phyloP scores from a whole-genome alignment of 352 stramenopile species.

The Globisporangium abappressorium region DNA sequence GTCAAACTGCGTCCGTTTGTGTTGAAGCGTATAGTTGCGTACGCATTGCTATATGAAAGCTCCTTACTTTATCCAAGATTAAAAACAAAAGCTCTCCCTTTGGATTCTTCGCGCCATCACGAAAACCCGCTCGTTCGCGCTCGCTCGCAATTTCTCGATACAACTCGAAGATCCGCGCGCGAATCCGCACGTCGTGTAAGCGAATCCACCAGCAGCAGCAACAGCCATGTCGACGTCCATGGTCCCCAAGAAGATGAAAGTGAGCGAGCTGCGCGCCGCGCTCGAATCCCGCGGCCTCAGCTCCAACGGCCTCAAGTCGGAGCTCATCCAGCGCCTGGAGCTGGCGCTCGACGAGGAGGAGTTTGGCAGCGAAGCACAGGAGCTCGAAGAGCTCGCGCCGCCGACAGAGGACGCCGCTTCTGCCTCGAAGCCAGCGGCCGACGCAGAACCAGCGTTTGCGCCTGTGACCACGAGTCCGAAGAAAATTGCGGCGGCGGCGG shows the following conservation, averaged over 20 bases:
- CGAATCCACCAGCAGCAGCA: neutral
- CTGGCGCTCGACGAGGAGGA: conserved; percentile 86
- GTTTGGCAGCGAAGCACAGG: conserved; percentile 76
- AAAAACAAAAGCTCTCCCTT: neutral
- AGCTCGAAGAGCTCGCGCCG: conserved; percentile 59
- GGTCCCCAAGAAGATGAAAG: conserved; percentile 91
- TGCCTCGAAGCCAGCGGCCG: conserved; percentile 15
- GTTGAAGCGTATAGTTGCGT: neutral
- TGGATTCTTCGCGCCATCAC: neutral
- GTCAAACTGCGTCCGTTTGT: neutral
- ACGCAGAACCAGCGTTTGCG: neutral
- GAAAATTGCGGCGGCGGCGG: conserved; percentile 20
- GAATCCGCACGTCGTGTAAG: neutral
- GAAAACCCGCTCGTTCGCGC: neutral
- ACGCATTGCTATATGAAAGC: neutral
- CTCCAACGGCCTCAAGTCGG: conserved; percentile 85
- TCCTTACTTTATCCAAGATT: neutral
- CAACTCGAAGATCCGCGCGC: conserved; percentile 4
- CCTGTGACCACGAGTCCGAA: conserved; percentile 20
- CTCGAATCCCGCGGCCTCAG: conserved; percentile 78
- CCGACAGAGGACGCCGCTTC: conserved; percentile 20
- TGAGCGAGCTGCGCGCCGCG: conserved; percentile 84
- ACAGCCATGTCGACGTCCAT: conserved; percentile 53
- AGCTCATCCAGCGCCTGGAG: conserved; percentile 88
- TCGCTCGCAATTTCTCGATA: neutral